Base-by-base conservation (phyloP, 2,329 filamentous ascomycete genomes). In the Ceratocystis colombiana region DNA sequence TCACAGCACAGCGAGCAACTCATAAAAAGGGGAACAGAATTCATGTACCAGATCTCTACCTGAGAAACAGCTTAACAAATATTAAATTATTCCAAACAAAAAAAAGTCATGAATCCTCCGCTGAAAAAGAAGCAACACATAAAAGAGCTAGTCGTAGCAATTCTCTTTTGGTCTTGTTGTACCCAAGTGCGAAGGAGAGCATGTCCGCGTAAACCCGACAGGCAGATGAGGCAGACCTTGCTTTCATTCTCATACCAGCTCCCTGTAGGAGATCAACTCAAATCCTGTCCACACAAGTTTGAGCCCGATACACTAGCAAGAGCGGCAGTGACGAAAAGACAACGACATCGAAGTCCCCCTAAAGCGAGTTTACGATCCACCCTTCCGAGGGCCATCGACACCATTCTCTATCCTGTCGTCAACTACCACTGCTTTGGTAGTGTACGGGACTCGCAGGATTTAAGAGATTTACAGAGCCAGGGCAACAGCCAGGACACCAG, bases 401-500 rank as follows among this genome's bases (percentile, higher is more conserved):
- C 7, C 22, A 57, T 28, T 33, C 53, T 3, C 53, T 6, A 30
- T 33, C 53, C 53, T 22, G 53, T 50, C 46, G 46, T 10, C 25
- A 33, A 50, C 3, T 1, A 22, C 5, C 8, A 28, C 44, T 2
- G 6, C 1, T 5, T 10, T 0, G 59, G 17, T 22, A 44, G 8
- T n/a, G 22, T 10, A 12, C 28, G 30, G 15, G 2, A n/a, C 25
- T n/a, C 45, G 62, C 20, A 30, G 44, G 37, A 46, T 10, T 71
- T 70, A 70, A 70, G 71, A 73, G 74, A 78, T 80, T 82, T 84
- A 85, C 77, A 84, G 79, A 73, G 80, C 82, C 69, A 85, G 74
- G 73, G 80, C 84, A 74, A 85, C 77, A 28, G 67, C 67, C 64
- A 68, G 64, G 71, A 85, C 74, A 78, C 80, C 83, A 71, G 81